Evolutionary conservation across 1,284 basidiomycete species (phyloP), one percentile per base, ranked within the genome.

Genomic region (Fomitiporia mediterranea): DNA sequence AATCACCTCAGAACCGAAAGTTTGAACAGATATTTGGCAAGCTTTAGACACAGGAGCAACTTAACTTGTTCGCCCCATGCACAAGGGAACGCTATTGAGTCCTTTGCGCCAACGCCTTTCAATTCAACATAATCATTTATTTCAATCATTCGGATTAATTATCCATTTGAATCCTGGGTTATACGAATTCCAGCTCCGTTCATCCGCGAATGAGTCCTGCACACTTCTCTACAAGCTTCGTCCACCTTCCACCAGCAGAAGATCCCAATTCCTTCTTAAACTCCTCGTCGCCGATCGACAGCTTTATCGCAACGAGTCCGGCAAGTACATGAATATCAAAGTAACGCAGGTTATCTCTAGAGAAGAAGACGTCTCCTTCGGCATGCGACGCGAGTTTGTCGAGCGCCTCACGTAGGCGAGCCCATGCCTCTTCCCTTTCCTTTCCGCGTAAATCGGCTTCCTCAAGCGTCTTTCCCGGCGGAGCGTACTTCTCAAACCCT

Each of bases 381-480:
- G 28, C 51, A 9, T 21, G 42, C 13, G 35, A 17, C 13, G n/a
- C 38, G 50, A 40, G 4, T 32, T 40, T 53, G 23, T 53, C 51
- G 23, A 53, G 9, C 13, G 13, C n/a, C 13, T 17, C 28, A 15
- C 51, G 51, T 19, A 53, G 17, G 21, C 25, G 28, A 9, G 4
- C 35, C 51, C 51, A 53, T 32, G 39, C 27, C 28, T 53, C 53
- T 13, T 30, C 46, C 32, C 53, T 54, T 21, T 46, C 53, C 19
- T 39, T 44, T 9, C 53, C 53, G 9, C 19, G 11, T 15, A 30
- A 28, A 17, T 17, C 17, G 4, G 42, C 9, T 35, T 54, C 53
- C 19, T 34, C 53, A 17, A 54, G 28, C 9, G 42, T 47, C 53
- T 54, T 48, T 19, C 53, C 53, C 4, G 27, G 11, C 5, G 53